phyloP scores from a whole-genome alignment of 75 land plant genomes.

The Cunninghamia lanceolata region DNA sequence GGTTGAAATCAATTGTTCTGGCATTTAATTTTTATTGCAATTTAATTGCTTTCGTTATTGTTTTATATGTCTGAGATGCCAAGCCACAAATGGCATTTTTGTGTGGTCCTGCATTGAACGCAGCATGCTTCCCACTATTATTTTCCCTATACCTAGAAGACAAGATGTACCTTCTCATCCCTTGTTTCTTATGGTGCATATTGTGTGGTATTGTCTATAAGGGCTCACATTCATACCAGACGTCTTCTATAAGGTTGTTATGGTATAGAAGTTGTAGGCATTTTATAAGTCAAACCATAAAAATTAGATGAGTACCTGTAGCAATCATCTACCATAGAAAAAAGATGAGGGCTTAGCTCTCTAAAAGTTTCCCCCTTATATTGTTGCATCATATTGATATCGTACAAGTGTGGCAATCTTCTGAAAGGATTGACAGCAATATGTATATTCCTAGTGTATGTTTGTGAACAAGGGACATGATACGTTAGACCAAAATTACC shows the following conservation, averaged over 20 bases:
- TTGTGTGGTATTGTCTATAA: not conserved
- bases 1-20: no score
- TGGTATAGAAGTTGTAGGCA: not conserved
- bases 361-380: constrained; percentile 83
- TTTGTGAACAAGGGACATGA: constrained; percentile 31
- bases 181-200: not conserved
- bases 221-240: not conserved
- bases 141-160: no score
- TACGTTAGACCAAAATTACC: not conserved
- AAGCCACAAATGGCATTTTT: no score
- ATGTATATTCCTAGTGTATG: constrained; percentile 79
- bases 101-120: no score
- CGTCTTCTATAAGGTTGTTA: not conserved
- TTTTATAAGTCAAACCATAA: not conserved
- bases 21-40: no score
- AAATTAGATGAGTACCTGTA: constrained; percentile 77
- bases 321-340: constrained; percentile 74
- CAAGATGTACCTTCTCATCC: no score
- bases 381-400: constrained; percentile 86
- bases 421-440: no score
- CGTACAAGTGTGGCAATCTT: constrained; percentile 78
- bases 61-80: no score
- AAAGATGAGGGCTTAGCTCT: constrained; percentile 84
- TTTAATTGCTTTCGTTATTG: no score
- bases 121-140: no score